Conservation (phyloP, 345 rosid species). For the Citrus maxima region DNA sequence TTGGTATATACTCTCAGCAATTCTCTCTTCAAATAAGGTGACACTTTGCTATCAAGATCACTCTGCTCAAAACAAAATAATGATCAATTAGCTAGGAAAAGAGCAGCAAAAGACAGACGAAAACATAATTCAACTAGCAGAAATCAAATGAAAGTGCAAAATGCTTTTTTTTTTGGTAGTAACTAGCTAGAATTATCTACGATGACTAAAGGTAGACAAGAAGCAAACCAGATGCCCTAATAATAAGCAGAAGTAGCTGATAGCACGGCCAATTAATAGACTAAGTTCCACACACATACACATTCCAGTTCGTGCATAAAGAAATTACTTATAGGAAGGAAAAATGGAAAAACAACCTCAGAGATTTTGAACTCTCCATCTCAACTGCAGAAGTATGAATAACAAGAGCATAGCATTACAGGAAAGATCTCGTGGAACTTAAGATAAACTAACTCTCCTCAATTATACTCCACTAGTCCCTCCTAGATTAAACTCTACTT, state of each 20-base stretch:
- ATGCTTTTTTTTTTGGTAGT: not conserved
- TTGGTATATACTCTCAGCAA: conserved; percentile 59
- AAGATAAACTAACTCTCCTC: not conserved
- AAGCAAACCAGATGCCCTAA: not conserved
- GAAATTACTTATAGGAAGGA: not conserved
- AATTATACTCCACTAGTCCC: not conserved
- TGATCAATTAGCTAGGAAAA: not conserved
- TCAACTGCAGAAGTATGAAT: not conserved
- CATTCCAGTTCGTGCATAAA: not conserved
- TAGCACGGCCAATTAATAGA: not conserved
- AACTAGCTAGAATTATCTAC: conserved; percentile 1
- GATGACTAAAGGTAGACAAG: not conserved
- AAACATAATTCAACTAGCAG: not conserved
- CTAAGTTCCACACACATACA: not conserved
- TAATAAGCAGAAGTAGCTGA: not conserved
- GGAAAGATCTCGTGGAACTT: not conserved
- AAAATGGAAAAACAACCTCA: not conserved
- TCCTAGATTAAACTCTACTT: not conserved
- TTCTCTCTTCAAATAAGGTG: conserved; percentile 70
- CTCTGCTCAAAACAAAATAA: conserved; percentile 32
- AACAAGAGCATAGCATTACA: not conserved
- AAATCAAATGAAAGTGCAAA: not conserved
- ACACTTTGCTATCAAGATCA: conserved; percentile 47
- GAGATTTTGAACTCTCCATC: not conserved
- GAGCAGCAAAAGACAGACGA: not conserved